Evolutionary conservation across 352 stramenopile species (phyloP), one percentile per base, ranked within the genome.

Genomic region (Pythium utonaiense): DNA sequence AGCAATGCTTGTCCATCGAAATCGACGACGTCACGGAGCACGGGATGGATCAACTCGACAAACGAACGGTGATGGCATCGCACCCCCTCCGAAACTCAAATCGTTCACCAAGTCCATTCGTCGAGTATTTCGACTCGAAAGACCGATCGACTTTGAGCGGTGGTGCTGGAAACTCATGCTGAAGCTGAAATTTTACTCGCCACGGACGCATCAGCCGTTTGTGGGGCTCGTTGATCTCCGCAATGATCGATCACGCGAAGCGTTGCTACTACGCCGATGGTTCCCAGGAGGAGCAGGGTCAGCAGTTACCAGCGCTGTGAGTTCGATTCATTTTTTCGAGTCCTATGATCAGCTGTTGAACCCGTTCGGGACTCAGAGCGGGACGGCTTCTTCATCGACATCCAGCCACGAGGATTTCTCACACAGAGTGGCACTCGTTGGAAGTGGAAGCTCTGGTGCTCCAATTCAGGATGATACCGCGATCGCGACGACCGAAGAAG

Each of bases 111-210:
- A 91, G 45, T 93, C 83, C 2, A 86, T 93, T 67, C 76, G 78
- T 7, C 81, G 81, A 5, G 81, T 80, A 1, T 73, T 93, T 24
- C 89, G 83, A 63, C 58, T 90, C 9, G 75, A 78, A 30, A 66
- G 76, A 41, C 77, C 68, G 3, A 73, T 95, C 10, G 80, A 95
- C 61, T 93, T 95, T 48, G 73, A 87, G 22, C 75, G 82, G 12
- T 95, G 86, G 86, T 93, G 83, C 61, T 95, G 86, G 86, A 85
- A 79, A 53, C 47, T 93, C 2, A 88, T 95, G 62, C 73, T 93
- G 1, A 92, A 90, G 60, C 70, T 95, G 38, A 75, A 78, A 16
- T 93, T 95, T 67, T 91, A 95, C 58, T 90, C 82, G 9, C 79
- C 79, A 1, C 71, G 71, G 21, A 82, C 77, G 1, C 79, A 90